phyloP scores from a whole-genome alignment of 2,329 filamentous ascomycete genomes.

The Microsporum audouinii region DNA sequence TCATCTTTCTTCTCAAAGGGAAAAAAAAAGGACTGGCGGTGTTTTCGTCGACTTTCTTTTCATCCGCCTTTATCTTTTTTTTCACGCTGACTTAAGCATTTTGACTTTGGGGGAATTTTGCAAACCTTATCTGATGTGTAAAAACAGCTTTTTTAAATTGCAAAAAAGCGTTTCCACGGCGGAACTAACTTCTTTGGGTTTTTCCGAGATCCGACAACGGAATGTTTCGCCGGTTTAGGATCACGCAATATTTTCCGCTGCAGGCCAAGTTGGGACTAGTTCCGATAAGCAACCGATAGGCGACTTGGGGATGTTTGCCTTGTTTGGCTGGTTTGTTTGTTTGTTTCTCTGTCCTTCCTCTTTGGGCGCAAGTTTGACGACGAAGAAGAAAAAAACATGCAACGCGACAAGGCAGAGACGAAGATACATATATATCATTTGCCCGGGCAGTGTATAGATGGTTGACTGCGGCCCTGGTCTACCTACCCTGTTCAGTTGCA shows the following conservation, averaged over 20 bases:
- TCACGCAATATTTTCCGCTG: constrained; percentile 6
- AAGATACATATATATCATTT: too few relatives aligned
- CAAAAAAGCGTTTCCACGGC: background rate
- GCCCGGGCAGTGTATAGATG: too few relatives aligned
- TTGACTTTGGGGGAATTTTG: background rate
- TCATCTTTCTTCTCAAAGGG: background rate
- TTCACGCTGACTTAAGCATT: background rate
- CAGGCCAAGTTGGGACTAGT: background rate
- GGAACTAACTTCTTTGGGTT: background rate
- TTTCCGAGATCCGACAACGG: background rate
- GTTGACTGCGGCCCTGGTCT: too few relatives aligned
- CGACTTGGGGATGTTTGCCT: background rate
- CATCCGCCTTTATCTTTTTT: background rate
- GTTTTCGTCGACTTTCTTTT: background rate
- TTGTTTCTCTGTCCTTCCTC: background rate
- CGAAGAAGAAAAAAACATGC: background rate
- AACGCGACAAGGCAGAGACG: background rate
- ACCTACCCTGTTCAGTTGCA: too few relatives aligned
- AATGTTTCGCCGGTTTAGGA: constrained; percentile 4
- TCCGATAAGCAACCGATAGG: background rate
- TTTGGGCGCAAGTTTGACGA: background rate
- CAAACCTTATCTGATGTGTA: background rate
- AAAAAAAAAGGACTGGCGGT: background rate
- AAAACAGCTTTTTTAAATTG: background rate
- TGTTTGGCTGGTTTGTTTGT: background rate